Evolutionary conservation across 2,329 filamentous ascomycete species (phyloP), one percentile per base, ranked within the genome.

Genomic region (Curvularia lunata): DNA sequence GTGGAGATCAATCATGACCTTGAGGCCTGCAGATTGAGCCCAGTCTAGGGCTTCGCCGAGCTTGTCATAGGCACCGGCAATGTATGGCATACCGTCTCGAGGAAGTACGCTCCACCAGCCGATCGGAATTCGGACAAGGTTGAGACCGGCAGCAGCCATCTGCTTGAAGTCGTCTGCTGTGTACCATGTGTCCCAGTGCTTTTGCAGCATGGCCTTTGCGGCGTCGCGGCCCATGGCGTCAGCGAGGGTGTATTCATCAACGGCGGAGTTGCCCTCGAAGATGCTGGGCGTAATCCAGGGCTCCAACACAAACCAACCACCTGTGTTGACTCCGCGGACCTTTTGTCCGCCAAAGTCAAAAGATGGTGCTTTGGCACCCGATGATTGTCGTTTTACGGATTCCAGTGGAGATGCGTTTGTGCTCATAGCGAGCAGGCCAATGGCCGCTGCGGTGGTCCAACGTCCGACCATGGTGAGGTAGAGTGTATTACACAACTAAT

Each of bases 1-100:
- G 68, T 91, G 88, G 21, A 90, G 75, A 70, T 91, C 88, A 65
- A 91, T 82, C 75, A 88, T 83, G 41, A 90, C 85, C 68, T 88
- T 88, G 48, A 90, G 71, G 4, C 84, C 84, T 43, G 83, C 79
- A 43, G 71, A 76, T 56, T 81, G 75, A 10, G 88, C 88, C 84
- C 88, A 87, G 59, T 77, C 73, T 54, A 88, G 79, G 23, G 86
- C 84, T 59, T 82, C 69, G 56, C 86, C 84, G 9, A 89, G 78
- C 65, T 82, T 81, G 16, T 81, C 74, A 45, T 88, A 80, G 60
- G 88, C 86, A 38, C 87, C 87, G 66, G 86, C 80, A 5, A 89
- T 83, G 64, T 86, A 89, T 18, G 86, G 86, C 52, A 88, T 85
- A 6, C 80, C 83, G 6, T 80, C 73, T 12, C 64, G 72, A 1